phyloP scores from a whole-genome alignment of 805 yeast genomes.

The Suhomyces faveliae region DNA sequence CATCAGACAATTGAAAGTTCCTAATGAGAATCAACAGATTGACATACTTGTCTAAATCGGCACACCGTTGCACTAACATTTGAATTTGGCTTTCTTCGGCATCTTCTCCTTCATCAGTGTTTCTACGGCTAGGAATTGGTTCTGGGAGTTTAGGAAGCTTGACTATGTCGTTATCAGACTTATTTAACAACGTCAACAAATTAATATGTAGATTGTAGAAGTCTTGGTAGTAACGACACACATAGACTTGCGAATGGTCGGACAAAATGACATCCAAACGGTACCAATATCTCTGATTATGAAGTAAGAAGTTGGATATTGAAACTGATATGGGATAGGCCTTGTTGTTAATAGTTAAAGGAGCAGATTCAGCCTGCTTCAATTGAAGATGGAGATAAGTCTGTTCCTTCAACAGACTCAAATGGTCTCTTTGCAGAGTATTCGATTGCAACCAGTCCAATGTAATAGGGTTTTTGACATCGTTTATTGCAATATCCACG shows the following conservation, averaged over 20 bases:
- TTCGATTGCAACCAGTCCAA: constrained; percentile 31
- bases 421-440: constrained; percentile 2
- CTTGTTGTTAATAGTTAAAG: constrained; percentile 29
- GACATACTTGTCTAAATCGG: constrained; percentile 41
- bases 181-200: constrained; percentile 21
- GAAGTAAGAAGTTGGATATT: constrained; percentile 40
- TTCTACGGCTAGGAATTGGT: constrained; percentile 40
- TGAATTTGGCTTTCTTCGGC: constrained; percentile 12
- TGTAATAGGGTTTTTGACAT: constrained; percentile 37
- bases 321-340: constrained; percentile 34
- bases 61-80: constrained; percentile 37
- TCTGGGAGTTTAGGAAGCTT: constrained; percentile 45
- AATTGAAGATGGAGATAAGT: constrained; percentile 29
- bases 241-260: constrained; percentile 34
- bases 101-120: constrained; percentile 12
- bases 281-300: constrained; percentile 51
- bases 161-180: constrained; percentile 8
- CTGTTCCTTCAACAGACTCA: constrained; percentile 16
- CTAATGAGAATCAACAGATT: constrained; percentile 29
- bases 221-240: constrained; percentile 52
- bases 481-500: constrained; percentile 46
- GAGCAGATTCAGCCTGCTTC: constrained; percentile 19
- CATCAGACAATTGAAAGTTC: constrained; percentile 25
- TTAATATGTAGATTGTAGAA: constrained; percentile 46
- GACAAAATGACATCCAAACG: constrained; percentile 41